Evolutionary conservation across 306 rosid genomes (phyloP), one percentile per base, ranked within the genome.

Genomic region (Vigna reflexopilosa): DNA sequence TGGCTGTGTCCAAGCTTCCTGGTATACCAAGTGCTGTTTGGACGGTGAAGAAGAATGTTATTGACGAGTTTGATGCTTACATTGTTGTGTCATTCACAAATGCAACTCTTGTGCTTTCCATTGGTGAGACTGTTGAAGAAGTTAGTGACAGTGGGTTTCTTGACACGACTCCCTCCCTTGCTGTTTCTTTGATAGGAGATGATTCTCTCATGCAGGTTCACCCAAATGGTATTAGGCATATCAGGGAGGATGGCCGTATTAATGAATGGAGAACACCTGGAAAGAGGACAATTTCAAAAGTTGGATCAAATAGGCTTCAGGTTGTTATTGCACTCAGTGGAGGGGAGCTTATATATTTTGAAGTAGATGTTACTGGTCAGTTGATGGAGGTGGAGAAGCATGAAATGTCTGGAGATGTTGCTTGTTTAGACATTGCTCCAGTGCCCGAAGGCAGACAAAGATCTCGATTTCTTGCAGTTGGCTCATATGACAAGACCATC

Each of bases 191-290:
- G 90, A 91, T 95, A 86, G 99, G 99, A 19, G 97, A 93, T 56
- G 99, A 95, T 89, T 93, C 97, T 77, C 97, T 95, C 64, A 93
- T 95, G 98, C 99, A 95, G 86, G 99, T 95, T 85, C 99, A 95
- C 82, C 99, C 99, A 15, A 95, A 91, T 88, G 99, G 99, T 67
- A 95, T 95, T 67, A 88, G 98, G 87, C 99, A 93, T 80, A 95
- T 95, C n/a, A 95, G 99, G 94, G 98, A 91, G 90, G 94, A 91
- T 83, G 97, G 99, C 32, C 96, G 98, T 84, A 85, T 93, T 62
- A 93, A 91, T 87, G 99, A 95, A 71, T 95, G 99, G 98, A 91
- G 96, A 85, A 91, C 99, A 56, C 98, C 98, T n/a, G 97, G 96
- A 16, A 95, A 93, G 92, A 95, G 96, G 85, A 91, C 96, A 0